Percentiles rank a stretch among this genome's conserved stretches.
Evolutionary conservation across 352 stramenopile species (phyloP).

Genomic region (Pythium pectinolyticum): DNA sequence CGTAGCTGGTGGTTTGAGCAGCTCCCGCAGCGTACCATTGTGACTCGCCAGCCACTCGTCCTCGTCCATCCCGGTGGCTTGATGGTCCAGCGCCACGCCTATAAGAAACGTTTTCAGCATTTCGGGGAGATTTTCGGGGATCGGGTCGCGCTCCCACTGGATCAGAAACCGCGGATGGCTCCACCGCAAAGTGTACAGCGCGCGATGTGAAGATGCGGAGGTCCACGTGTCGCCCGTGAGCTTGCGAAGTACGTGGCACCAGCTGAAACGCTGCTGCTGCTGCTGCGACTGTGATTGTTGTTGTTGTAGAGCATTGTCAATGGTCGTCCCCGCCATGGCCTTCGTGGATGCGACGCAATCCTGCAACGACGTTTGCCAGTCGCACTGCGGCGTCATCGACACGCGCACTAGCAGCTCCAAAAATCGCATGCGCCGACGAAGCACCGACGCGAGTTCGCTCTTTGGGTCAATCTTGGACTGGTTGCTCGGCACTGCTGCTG

Average conservation of each 20-base stretch:
- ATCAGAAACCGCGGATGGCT: slow-evolving; percentile 23
- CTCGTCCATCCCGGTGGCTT: background rate
- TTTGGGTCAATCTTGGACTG: background rate
- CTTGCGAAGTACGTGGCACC: slow-evolving; percentile 11
- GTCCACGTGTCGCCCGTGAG: slow-evolving; percentile 17
- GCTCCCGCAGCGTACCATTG: background rate
- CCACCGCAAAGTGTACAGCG: slow-evolving; percentile 18
- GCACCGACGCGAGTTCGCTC: background rate
- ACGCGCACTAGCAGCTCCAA: slow-evolving; percentile 19
- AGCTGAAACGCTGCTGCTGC: background rate
- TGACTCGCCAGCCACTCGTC: slow-evolving; percentile 10
- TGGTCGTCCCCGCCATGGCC: background rate
- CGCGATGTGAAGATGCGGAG: slow-evolving; percentile 8
- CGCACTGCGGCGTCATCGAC: slow-evolving; percentile 1
- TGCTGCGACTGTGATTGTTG: too few relatives aligned
- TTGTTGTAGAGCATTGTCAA: background rate
- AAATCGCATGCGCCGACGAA: slow-evolving; percentile 13
- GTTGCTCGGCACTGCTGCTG: slow-evolving; percentile 9
- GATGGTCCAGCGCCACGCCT: slow-evolving; percentile 5
- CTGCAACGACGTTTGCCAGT: slow-evolving; percentile 18
- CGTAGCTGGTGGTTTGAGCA: background rate
- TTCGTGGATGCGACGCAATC: background rate
- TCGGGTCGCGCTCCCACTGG: slow-evolving; percentile 25
- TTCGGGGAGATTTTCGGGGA: slow-evolving; percentile 14
- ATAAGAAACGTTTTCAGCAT: slow-evolving; percentile 22